A percentile compares a stretch with the other conserved stretches of the same genome.
Conservation (phyloP, 139 green algal genomes). For the Volvox reticuliferus region DNA sequence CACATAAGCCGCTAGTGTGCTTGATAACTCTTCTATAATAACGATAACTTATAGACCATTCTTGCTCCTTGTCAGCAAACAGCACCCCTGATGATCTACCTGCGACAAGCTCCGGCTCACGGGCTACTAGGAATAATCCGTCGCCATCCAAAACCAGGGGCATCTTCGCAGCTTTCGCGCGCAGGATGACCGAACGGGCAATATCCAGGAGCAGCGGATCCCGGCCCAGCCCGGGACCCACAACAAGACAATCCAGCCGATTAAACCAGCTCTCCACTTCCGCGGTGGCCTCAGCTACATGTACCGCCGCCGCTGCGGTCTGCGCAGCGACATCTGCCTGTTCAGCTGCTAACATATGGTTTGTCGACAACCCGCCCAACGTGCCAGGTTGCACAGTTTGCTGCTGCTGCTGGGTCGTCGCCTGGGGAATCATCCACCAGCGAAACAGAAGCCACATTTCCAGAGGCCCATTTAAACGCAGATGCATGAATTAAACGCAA, state of each 20-base stretch:
- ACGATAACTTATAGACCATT: too few species aligned
- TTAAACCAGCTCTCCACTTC: conserved; percentile 76
- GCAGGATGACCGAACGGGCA: conserved; percentile 22
- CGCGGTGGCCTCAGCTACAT: conserved; percentile 41
- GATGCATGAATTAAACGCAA: too few species aligned
- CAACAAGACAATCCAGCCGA: conserved; percentile 79
- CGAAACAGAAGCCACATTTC: too few species aligned
- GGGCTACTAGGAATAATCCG: conserved; percentile 56
- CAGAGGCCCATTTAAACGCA: too few species aligned
- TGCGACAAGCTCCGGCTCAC: conserved; percentile 57
- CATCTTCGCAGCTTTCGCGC: conserved; percentile 44
- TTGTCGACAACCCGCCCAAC: not conserved
- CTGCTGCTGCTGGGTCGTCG: not conserved
- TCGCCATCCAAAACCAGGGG: conserved; percentile 65
- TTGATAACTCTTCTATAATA: too few species aligned
- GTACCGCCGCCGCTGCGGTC: conserved; percentile 16
- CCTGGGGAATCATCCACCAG: too few species aligned
- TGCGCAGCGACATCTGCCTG: not conserved
- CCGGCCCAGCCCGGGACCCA: conserved; percentile 85
- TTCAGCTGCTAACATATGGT: not conserved
- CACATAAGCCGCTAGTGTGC: too few species aligned
- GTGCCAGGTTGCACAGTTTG: not conserved
- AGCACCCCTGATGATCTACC: conserved; percentile 17
- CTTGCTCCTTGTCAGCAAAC: too few species aligned
- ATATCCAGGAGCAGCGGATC: conserved; percentile 63